These are phyloP conservation scores for Fusarium longipes DNA, from an alignment of 2,329 filamentous ascomycete species.

Conservation along the genomic window DNA sequence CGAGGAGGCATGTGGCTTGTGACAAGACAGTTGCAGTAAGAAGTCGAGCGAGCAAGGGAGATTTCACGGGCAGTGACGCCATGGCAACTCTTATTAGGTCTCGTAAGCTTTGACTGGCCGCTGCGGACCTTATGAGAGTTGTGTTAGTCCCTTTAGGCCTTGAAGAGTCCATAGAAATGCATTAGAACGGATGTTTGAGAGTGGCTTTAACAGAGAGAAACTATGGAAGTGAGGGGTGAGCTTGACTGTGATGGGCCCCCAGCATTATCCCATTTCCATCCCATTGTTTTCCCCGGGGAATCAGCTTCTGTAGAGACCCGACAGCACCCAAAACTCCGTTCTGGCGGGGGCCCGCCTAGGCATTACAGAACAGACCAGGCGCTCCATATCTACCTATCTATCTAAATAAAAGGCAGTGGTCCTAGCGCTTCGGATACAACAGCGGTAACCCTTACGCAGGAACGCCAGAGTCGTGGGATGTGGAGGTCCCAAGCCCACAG, in stretches of 20 bases:
- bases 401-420: slow-evolving; percentile 20
- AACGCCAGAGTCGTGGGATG: slow-evolving; percentile 44
- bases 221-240: slow-evolving; percentile 28
- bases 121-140: slow-evolving; percentile 9
- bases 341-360: slow-evolving; percentile 4
- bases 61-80: slow-evolving; percentile 17
- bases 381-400: too few relatives aligned
- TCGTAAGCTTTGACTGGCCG: slow-evolving; percentile 13
- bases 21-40: slow-evolving; percentile 9
- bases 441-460: slow-evolving; percentile 49
- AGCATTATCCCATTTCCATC: slow-evolving; percentile 23
- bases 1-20: slow-evolving; percentile 36
- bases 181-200: slow-evolving; percentile 19
- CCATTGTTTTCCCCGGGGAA: slow-evolving; percentile 20
- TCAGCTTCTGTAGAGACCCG: background rate
- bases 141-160: slow-evolving; percentile 10
- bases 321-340: background rate
- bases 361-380: too few relatives aligned
- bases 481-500: slow-evolving; percentile 42
- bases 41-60: slow-evolving; percentile 15
- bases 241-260: slow-evolving; percentile 3
- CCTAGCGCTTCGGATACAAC: slow-evolving; percentile 36
- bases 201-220: slow-evolving; percentile 21
- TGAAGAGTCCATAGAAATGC: background rate
- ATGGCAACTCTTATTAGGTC: slow-evolving; percentile 4